phyloP scores from a whole-genome alignment of 306 rosid species.

The Dryas alaskensis region DNA sequence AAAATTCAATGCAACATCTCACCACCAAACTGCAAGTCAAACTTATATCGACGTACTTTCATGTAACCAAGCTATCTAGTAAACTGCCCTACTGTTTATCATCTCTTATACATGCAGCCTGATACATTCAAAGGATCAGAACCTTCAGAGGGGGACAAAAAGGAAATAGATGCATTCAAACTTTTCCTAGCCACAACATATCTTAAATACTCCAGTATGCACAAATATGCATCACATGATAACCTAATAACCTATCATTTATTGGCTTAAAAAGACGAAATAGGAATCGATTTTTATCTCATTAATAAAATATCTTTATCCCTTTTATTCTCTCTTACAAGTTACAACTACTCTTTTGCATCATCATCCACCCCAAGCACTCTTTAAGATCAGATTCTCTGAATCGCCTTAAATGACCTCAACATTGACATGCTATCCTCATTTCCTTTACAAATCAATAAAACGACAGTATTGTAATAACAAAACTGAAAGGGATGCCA shows the following conservation, averaged over 20 bases:
- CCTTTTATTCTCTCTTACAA: neutral
- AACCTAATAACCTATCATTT: neutral
- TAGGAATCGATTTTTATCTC: no score
- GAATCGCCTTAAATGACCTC: neutral
- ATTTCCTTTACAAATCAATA: neutral
- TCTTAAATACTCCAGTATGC: neutral
- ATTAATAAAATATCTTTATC: neutral
- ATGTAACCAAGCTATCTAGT: neutral
- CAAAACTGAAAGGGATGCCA: conserved; percentile 3
- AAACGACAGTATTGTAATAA: neutral
- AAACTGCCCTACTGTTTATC: neutral
- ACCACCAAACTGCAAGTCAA: neutral
- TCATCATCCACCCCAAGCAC: neutral
- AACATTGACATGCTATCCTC: neutral
- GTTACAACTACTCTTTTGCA: neutral
- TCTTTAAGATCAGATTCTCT: neutral
- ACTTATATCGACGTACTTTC: neutral
- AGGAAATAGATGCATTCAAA: neutral
- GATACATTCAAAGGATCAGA: neutral
- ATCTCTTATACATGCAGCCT: neutral
- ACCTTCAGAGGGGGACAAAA: neutral
- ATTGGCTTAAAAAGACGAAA: neutral
- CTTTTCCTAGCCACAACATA: neutral
- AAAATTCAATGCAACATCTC: neutral
- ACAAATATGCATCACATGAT: neutral